Base-by-base conservation (phyloP, 352 stramenopile species). In the Plasmopara muralis region DNA sequence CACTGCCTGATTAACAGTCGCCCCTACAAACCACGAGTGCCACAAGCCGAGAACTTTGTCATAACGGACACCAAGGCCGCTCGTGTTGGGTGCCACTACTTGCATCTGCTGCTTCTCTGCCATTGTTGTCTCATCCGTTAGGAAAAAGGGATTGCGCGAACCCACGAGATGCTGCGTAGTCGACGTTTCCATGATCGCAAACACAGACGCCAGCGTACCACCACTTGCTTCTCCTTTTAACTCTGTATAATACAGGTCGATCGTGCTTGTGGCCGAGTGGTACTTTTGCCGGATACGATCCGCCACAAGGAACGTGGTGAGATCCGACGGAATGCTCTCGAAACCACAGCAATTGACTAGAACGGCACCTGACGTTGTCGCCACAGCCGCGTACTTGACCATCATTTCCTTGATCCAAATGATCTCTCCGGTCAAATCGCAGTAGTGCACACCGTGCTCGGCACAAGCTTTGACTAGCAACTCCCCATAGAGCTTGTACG, bases 371-470 rank as follows among this genome's bases (percentile, higher is more conserved):
- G 72, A 81, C 49, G 75, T 47, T 28, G 68, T 28, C 15, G 90
- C 86, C 0, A 47, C 67, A 0, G 48, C 53, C 30, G 75, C 62
- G 51, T 88, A 95, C 50, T 81, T 77, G 13, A 38, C 40, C 42
- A 82, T 87, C 78, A 97, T 95, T 16, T 79, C 50, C 16, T 85
- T 62, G 31, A 95, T 72, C 88, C 89, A 98, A 15, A 74, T 41
- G 15, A 81, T 69, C 65, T 98, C 92, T 31, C 88, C 89, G 2
- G 89, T 97, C 43, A 96, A 86, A 47, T 98, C 92, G 45, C 72
- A 85, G 67, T 97, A 97, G 70, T 96, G 71, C n/a, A 87, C 87
- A 29, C 89, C 89, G 54, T 87, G 81, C 44, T 89, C 78, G 2
- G 80, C 85, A 58, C 88, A 97, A 37, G 72, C 74, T 47, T 90